Evolutionary conservation across 768 basidiomycete species (phyloP), one percentile per base, ranked within the genome.

Genomic region (Sistotremastrum suecicum): DNA sequence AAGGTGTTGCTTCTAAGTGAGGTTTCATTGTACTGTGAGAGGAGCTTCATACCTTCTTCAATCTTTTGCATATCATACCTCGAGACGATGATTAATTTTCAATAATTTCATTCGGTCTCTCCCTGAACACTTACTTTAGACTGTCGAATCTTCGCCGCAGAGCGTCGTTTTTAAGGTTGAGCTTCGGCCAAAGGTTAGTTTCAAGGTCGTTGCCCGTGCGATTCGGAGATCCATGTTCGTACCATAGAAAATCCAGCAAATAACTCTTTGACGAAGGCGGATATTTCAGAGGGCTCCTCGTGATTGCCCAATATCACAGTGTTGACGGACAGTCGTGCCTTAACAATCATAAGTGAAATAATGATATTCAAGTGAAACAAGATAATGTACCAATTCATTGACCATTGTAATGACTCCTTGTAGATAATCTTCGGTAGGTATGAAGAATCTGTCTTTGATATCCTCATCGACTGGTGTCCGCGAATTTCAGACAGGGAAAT

Each of bases 191-290:
- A 40, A 33, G 32, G n/a, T 29, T 12, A 42, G 9, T 39, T 46
- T 9, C 37, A 41, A 8, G 12, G 32, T 44, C 50, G 50, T 40
- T 48, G 42, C 34, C 46, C 39, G 29, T 31, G 37, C 31, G 48
- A 4, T 49, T 10, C 34, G 11, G 30, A 31, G 37, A 41, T 33
- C 32, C 31, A 34, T 7, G n/a, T 44, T 51, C 58, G 46, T 53
- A 81, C 85, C 82, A 86, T 83, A 0, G 85, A 76, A 56, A 89
- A 89, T 8, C 85, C 85, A n/a, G 78, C 68, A 50, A 86, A 87
- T 3, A 89, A 44, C 47, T 86, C 82, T 59, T 86, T 86, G 33
- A 83, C 83, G 53, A 88, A 87, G 10, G 68, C 56, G 1, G 85
- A 86, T 50, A 87, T 86, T 52, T 70, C 73, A 56, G 87, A 69